Evolutionary conservation across 139 green algal genomes (phyloP), one percentile per base, ranked within the genome.

Genomic region (Chlamydomonas urium): DNA sequence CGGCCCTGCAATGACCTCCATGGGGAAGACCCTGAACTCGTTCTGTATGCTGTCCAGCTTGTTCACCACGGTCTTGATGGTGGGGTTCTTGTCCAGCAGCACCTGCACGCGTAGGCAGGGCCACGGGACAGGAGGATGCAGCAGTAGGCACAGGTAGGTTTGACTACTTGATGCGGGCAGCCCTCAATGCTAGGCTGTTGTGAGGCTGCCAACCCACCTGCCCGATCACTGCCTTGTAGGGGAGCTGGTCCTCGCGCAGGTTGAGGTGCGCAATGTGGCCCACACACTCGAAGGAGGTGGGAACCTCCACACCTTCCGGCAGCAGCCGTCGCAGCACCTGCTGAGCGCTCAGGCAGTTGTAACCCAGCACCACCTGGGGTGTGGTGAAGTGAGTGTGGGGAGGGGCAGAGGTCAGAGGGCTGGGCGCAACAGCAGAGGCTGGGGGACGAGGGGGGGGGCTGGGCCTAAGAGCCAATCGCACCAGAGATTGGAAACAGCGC

Each of bases 201-300:
- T n/a, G n/a, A n/a, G n/a, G n/a, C n/a, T n/a, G n/a, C 10, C 53
- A 63, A 63, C 69, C 2, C 47, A 83, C 78, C 47, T 77, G 65
- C 0, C 74, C 79, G 6, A 84, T 84, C 24, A 84, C 2, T 37
- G 53, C 45, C 65, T 92, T 93, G 83, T 90, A 93, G 0, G 90
- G 90, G 65, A 96, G 77, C 70, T 93, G 82, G 47, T 97, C 90
- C 29, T 94, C 86, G 0, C 88, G 60, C 53, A 99, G 82, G 76
- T 99, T 99, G 2, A 99, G 68, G 75, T 99, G 95, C 1, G 94
- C 77, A 24, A 99, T 93, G 81, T 98, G 94, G 23, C 95, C 95
- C 1, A 99, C 77, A 1, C 73, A 91, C 79, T 99, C 95, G 77
- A 99, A 99, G 0, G 91, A 90, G 32, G 70, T 77, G 4, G 94